Conservation (phyloP, 345 rosid genomes). For the Camelina neglecta region DNA sequence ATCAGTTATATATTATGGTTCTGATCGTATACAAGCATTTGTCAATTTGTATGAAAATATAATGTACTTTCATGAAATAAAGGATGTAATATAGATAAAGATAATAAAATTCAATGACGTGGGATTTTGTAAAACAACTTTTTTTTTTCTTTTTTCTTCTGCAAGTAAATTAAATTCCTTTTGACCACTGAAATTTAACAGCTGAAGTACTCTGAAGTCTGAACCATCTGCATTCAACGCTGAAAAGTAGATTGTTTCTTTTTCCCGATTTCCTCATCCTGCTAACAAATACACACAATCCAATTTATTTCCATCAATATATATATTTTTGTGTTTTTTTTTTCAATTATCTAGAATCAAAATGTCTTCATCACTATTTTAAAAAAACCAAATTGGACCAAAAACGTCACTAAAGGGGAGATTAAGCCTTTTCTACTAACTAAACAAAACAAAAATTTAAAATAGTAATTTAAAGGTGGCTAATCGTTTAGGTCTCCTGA, state of each 20-base stretch:
- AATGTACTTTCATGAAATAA: not conserved
- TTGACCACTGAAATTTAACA: constrained; percentile 44
- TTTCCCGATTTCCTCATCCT: constrained; percentile 20
- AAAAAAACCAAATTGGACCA: not conserved
- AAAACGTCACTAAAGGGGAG: constrained; percentile 14
- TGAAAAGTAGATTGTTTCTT: constrained; percentile 35
- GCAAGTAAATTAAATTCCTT: constrained; percentile 36
- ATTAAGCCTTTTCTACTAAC: constrained; percentile 8
- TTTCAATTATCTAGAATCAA: constrained; percentile 8
- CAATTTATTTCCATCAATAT: not conserved
- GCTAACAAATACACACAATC: not conserved
- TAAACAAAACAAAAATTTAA: not conserved
- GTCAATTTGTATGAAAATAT: not conserved
- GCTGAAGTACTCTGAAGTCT: constrained; percentile 43
- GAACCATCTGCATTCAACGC: constrained; percentile 44
- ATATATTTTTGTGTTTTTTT: no score
- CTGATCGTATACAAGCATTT: not conserved
- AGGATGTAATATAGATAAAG: not conserved
- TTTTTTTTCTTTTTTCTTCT: not conserved
- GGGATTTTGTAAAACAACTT: constrained; percentile 45
- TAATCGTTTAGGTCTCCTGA: constrained; percentile 22
- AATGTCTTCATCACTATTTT: not conserved
- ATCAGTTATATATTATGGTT: not conserved
- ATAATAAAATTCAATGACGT: constrained; percentile 25
- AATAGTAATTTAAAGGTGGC: not conserved